phyloP scores from a whole-genome alignment of 2,329 filamentous ascomycete genomes.

The Colletotrichum simmondsii region DNA sequence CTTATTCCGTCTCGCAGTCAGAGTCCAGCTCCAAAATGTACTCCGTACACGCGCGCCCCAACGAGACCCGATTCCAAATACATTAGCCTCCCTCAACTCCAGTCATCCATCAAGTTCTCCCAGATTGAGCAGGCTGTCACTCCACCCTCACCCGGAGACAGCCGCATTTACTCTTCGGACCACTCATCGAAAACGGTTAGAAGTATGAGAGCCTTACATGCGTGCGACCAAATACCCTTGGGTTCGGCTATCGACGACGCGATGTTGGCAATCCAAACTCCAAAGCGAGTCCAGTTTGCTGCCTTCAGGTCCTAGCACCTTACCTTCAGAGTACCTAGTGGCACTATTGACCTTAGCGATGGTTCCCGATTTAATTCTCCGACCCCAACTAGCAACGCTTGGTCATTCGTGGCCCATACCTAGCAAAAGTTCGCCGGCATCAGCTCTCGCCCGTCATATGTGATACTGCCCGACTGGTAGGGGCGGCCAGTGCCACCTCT shows the following conservation, averaged over 20 bases:
- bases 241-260: not conserved
- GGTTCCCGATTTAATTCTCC: conserved; percentile 25
- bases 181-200: not conserved
- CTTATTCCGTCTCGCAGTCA: not conserved
- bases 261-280: too few relatives aligned
- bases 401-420: not conserved
- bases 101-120: not conserved
- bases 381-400: not conserved
- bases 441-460: conserved; percentile 8
- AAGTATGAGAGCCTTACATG: not conserved
- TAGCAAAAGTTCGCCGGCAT: not conserved
- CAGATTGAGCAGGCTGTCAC: not conserved
- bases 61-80: conserved; percentile 18
- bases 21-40: not conserved
- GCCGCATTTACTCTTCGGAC: not conserved
- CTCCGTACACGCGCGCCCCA: not conserved
- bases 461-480: not conserved
- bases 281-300: too few relatives aligned
- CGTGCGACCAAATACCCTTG: not conserved
- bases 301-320: not conserved
- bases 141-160: not conserved
- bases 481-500: not conserved
- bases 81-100: not conserved
- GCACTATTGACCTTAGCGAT: not conserved
- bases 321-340: conserved; percentile 5